Evolutionary conservation across 208 protist genomes (phyloP), one percentile per base, ranked within the genome.

Genomic region (Trypanosoma theileri): DNA sequence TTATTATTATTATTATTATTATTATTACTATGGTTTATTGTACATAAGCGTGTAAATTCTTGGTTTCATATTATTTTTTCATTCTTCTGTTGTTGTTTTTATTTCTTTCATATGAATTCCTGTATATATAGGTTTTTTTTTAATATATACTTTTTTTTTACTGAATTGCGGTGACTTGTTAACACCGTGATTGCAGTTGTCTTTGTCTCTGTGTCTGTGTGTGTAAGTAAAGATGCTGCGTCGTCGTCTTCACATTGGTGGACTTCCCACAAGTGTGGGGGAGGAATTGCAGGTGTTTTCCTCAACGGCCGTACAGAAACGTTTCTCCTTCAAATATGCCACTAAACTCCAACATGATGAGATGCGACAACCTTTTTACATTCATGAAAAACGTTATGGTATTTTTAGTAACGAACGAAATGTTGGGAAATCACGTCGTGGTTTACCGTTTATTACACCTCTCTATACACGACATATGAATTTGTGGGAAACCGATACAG

Each of bases 401-500:
- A 40, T 95, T 44, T 95, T 95, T 69, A 92, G 81, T 64, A 88
- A 93, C 57, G 84, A 93, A 65, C 59, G 74, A 53, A 92, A 92
- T 69, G 80, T 92, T 22, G 77, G 53, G 22, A 92, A 91, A 72
- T 13, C 86, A 1, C 79, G 85, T 3, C 86, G 90, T 22, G 86
- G 84, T 13, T 74, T 92, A 42, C 86, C 84, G 26, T 82, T 84
- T 54, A 87, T 92, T 24, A 92, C 86, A 12, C 90, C 86, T 16
- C 66, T 93, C 16, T 88, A 90, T 74, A 85, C 74, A 14, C 82
- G 78, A 52, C 90, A 95, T 78, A 92, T 92, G 87, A 89, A 77
- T 51, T 75, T 95, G 9, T 95, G 90, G 88, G 87, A 93, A 46
- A 90, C 83, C 4, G 90, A 95, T 75, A 95, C 90, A n/a, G 90